Conservation (phyloP, 164 flowering plant genomes). For the Euptelea pleiosperma region DNA sequence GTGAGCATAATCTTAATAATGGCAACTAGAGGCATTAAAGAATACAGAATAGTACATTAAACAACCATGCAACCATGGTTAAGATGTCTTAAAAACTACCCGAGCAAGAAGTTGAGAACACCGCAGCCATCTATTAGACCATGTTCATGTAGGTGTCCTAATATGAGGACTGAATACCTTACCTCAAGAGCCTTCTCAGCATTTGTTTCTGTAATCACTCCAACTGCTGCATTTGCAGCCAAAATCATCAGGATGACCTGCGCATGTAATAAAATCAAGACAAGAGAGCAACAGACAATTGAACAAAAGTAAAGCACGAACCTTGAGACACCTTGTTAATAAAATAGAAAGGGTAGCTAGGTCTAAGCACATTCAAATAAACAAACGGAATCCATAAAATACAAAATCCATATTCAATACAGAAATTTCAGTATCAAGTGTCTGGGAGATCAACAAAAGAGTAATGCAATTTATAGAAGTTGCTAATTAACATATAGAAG, state of each 20-base stretch:
- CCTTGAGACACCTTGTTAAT: background rate
- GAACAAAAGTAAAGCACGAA: background rate
- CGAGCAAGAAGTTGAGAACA: no score
- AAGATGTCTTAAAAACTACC: no score
- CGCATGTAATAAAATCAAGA: slow-evolving; percentile 2
- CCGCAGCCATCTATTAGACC: background rate
- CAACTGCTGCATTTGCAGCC: slow-evolving; percentile 98
- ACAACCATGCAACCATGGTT: no score
- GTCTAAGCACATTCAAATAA: slow-evolving; percentile 1
- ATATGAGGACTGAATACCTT: slow-evolving; percentile 7
- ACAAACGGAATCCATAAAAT: no score
- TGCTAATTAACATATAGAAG: background rate
- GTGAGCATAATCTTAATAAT: no score
- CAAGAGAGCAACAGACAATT: slow-evolving; percentile 1
- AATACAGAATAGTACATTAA: no score
- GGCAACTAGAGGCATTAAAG: no score
- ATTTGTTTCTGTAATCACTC: slow-evolving; percentile 96
- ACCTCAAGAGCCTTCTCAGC: slow-evolving; percentile 98
- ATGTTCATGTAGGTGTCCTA: background rate
- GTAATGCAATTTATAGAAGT: no score
- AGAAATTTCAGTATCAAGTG: slow-evolving; percentile 2
- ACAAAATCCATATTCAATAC: background rate
- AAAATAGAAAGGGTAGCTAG: background rate
- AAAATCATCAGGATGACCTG: slow-evolving; percentile 93
- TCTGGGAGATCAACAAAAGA: background rate